Evolutionary conservation across 768 basidiomycete species (phyloP).

Genomic region (Phaeotremella fagi): DNA sequence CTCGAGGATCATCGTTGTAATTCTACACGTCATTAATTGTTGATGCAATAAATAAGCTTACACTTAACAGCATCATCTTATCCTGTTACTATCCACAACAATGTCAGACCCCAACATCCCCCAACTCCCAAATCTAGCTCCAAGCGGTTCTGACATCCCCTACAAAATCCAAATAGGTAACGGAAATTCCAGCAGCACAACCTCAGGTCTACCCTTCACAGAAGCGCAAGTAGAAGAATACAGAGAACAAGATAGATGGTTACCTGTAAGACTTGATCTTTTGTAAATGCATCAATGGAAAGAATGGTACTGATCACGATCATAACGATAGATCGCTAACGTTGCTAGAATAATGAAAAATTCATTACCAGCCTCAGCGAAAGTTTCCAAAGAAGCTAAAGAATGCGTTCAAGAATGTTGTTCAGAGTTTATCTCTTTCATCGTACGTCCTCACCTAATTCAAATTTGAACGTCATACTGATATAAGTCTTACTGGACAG

Average conservation of each 20-base stretch:
- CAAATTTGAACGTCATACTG: neutral
- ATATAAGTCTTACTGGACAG: constrained; percentile 13
- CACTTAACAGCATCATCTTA: too few relatives aligned
- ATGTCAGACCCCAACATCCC: neutral
- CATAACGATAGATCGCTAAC: constrained; percentile 75
- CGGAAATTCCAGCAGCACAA: too few relatives aligned
- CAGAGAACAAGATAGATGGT: constrained; percentile 87
- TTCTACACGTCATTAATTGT: too few relatives aligned
- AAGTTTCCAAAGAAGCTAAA: constrained; percentile 97
- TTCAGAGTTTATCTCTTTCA: constrained; percentile 96
- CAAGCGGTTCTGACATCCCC: constrained; percentile 1
- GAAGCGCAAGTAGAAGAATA: constrained; percentile 92
- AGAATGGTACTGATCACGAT: neutral
- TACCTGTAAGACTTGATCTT: constrained; percentile 60
- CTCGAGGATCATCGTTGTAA: too few relatives aligned
- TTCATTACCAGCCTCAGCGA: constrained; percentile 79
- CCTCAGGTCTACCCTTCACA: constrained; percentile 53
- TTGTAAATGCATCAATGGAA: neutral
- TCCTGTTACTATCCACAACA: neutral
- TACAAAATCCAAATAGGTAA: neutral
- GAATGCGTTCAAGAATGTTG: constrained; percentile 98
- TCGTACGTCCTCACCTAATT: constrained; percentile 49
- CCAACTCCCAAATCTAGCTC: constrained; percentile 6
- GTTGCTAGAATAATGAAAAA: constrained; percentile 97
- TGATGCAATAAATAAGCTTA: too few relatives aligned